These are phyloP conservation scores for Bryoglossum gracile DNA, from an alignment of 495 filamentous ascomycete genomes.

Conservation along the genomic window DNA sequence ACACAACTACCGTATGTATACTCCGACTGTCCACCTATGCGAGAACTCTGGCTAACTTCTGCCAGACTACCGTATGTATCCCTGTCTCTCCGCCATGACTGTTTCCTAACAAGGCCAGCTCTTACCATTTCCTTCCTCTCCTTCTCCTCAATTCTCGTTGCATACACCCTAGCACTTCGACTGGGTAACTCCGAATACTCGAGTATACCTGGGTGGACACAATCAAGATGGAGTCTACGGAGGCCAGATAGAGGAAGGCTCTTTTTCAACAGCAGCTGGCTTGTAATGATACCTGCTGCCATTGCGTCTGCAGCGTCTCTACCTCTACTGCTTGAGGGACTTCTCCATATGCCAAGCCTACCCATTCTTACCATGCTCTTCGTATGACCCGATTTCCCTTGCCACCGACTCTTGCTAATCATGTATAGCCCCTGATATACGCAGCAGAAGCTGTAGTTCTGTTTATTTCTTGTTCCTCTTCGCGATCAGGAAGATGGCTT, in stretches of 20 bases:
- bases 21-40: background rate
- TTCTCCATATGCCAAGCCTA: background rate
- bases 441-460: constrained; percentile 11
- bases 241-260: background rate
- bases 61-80: constrained; percentile 11
- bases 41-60: background rate
- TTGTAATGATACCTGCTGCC: background rate
- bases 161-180: background rate
- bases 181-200: background rate
- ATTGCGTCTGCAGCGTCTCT: background rate
- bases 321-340: background rate
- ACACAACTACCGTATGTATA: constrained; percentile 8
- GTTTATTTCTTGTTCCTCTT: background rate
- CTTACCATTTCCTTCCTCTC: constrained; percentile 4
- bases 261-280: background rate
- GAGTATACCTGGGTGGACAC: background rate
- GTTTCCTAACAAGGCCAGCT: constrained; percentile 1
- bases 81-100: background rate
- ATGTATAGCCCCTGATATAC: constrained; percentile 12
- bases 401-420: background rate
- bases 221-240: background rate
- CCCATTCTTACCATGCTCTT: background rate
- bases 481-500: constrained; percentile 1
- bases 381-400: background rate
- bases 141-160: background rate